Evolutionary conservation across 331 rosid genomes (phyloP), one percentile per base, ranked within the genome.

Genomic region (Pyracantha coccinea): DNA sequence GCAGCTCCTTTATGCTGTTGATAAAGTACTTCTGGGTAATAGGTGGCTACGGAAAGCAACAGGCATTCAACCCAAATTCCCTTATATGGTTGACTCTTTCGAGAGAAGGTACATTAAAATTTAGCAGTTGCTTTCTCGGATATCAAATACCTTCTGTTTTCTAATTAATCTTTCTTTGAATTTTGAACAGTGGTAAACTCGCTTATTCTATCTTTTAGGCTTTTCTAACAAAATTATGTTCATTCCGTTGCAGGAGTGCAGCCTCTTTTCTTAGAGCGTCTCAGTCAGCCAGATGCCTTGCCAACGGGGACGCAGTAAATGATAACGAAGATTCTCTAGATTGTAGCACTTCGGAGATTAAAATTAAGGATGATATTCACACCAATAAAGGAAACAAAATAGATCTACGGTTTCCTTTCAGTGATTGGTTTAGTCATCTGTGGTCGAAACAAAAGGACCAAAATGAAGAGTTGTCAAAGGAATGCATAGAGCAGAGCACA

Each of bases 21-120:
- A 94, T 81, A 88, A 77, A 71, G 90, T 85, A 21, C 82, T 94
- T 73, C 90, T 94, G 32, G 99, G 99, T 65, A 94, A 92, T 80
- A 90, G 97, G 86, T 92, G 97, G 99, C 72, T 94, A 71, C 87
- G 99, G 76, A 94, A 84, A 90, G 96, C 96, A 64, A 83, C 90
- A 32, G 97, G 97, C 76, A 94, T 94, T 83, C 99, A 94, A 58
- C 99, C 97, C 10, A 88, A 85, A 55, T 94, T 94, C 84, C 99
- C 99, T 9, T 94, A 89, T 75, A 72, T 94, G 90, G 97, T 94
- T 45, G 99, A 94, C 87, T 87, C 97, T 16, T 94, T 94, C 74
- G 99, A 94, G 86, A 92, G 88, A 84, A 92, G 99, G 97, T 94
- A 87, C 63, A 24, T 66, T 38, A 38, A 4, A 52, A 52, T 52